Evolutionary conservation across 1,284 basidiomycete genomes (phyloP).

Genomic region (Athelia psychrophila): DNA sequence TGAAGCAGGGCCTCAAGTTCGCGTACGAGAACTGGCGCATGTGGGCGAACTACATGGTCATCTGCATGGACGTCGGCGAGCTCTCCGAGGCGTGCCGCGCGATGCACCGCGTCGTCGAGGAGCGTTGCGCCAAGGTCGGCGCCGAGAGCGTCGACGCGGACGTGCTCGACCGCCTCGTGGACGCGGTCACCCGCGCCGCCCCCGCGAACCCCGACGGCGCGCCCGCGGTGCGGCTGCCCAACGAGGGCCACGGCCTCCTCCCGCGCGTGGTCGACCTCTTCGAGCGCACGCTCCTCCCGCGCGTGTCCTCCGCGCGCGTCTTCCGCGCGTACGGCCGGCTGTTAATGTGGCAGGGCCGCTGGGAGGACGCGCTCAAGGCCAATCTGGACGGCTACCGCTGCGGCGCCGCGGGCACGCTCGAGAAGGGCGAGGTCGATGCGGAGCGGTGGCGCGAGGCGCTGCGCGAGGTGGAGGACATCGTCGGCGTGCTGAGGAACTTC

Average conservation of each 20-base stretch:
- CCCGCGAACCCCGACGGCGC: slow-evolving; percentile 34
- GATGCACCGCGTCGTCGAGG: slow-evolving; percentile 80
- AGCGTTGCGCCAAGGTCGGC: slow-evolving; percentile 65
- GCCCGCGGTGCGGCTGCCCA: too few relatives aligned
- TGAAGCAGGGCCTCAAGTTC: slow-evolving; percentile 85
- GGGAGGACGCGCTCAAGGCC: slow-evolving; percentile 78
- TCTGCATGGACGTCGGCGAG: slow-evolving; percentile 92
- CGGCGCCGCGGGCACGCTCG: slow-evolving; percentile 65
- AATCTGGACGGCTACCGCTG: slow-evolving; percentile 83
- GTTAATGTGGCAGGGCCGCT: slow-evolving; percentile 66
- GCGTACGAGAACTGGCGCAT: slow-evolving; percentile 95
- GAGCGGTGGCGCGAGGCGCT: slow-evolving; percentile 71
- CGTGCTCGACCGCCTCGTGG: slow-evolving; percentile 84
- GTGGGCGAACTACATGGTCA: slow-evolving; percentile 98
- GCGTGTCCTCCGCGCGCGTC: slow-evolving; percentile 72
- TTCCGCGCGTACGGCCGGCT: slow-evolving; percentile 83
- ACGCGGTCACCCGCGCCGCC: slow-evolving; percentile 74
- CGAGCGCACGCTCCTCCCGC: slow-evolving; percentile 74
- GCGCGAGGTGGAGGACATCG: slow-evolving; percentile 78
- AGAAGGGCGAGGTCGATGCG: slow-evolving; percentile 63
- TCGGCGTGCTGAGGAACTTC: slow-evolving; percentile 81
- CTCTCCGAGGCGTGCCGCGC: slow-evolving; percentile 87
- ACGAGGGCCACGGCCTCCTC: slow-evolving; percentile 65
- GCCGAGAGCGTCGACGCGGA: slow-evolving; percentile 73
- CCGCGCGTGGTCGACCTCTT: slow-evolving; percentile 70